A percentile compares a stretch with the other conserved stretches of the same genome.
These are phyloP conservation scores for Phoma herbarum DNA, from an alignment of 2,329 filamentous ascomycete species.

Conservation along the genomic window DNA sequence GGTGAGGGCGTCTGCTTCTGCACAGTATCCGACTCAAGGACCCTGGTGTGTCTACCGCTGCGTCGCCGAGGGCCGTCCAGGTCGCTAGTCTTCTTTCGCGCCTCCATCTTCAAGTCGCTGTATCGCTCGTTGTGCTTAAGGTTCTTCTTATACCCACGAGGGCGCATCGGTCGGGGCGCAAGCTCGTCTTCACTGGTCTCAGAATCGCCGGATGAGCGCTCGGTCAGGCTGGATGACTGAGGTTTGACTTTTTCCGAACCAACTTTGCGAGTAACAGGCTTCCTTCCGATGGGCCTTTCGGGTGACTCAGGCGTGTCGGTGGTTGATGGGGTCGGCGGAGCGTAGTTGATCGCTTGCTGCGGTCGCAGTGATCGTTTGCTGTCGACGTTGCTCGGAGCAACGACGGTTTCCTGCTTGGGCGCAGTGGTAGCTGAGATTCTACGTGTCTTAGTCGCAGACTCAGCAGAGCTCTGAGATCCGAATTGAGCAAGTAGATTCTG, in stretches of 20 bases:
- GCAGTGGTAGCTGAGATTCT: constrained; percentile 24
- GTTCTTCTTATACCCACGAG: constrained; percentile 24
- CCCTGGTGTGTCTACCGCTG: constrained; percentile 33
- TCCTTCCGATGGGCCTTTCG: background rate
- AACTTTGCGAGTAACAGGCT: background rate
- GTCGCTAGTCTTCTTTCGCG: constrained; percentile 26
- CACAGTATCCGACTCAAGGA: constrained; percentile 45
- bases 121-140: constrained; percentile 23
- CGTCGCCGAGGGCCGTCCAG: constrained; percentile 34
- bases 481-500: constrained; percentile 44
- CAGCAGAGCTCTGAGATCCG: constrained; percentile 39
- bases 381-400: background rate
- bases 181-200: constrained; percentile 40
- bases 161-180: constrained; percentile 22
- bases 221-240: background rate
- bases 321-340: constrained; percentile 16
- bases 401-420: constrained; percentile 5
- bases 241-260: background rate
- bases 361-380: constrained; percentile 25
- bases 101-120: constrained; percentile 47
- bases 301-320: background rate
- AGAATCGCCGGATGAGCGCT: background rate
- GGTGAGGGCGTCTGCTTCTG: constrained; percentile 19
- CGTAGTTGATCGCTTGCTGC: constrained; percentile 13
- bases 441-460: constrained; percentile 44